Evolutionary conservation across 2,329 filamentous ascomycete genomes (phyloP).

Genomic region (Aspergillus proliferans): DNA sequence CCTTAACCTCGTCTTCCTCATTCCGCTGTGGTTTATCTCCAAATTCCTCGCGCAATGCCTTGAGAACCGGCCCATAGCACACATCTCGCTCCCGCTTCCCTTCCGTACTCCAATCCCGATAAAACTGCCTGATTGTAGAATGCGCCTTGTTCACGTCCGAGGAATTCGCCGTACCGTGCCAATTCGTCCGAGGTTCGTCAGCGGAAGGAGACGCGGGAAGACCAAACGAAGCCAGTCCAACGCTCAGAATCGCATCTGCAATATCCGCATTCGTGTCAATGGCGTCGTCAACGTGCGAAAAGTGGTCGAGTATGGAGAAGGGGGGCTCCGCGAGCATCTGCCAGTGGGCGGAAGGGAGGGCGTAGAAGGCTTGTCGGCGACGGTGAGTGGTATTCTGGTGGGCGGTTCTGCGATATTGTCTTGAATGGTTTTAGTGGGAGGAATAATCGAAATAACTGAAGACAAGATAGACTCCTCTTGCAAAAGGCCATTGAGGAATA

Average conservation of each 20-base stretch:
- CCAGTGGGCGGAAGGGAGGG: constrained; percentile 77
- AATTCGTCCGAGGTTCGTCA: constrained; percentile 47
- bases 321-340: constrained; percentile 72
- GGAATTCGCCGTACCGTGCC: constrained; percentile 64
- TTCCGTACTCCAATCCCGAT: constrained; percentile 84
- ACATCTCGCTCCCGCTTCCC: constrained; percentile 67
- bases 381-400: constrained; percentile 90
- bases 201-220: constrained; percentile 36
- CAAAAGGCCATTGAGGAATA: neutral
- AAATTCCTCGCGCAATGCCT: constrained; percentile 53
- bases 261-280: constrained; percentile 85
- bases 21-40: constrained; percentile 23
- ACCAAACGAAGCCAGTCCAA: constrained; percentile 62
- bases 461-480: neutral
- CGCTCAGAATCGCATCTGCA: constrained; percentile 68
- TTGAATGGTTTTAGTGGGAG: constrained; percentile 29
- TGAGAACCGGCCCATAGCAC: constrained; percentile 69
- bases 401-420: constrained; percentile 76
- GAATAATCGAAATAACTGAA: neutral
- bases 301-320: constrained; percentile 73
- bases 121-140: constrained; percentile 88
- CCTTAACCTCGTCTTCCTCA: constrained; percentile 47
- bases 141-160: constrained; percentile 83
- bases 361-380: constrained; percentile 87
- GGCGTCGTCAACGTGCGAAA: constrained; percentile 74